Evolutionary conservation across 768 basidiomycete genomes (phyloP), one percentile per base, ranked within the genome.

Genomic region (Xanthoconium purpureum): DNA sequence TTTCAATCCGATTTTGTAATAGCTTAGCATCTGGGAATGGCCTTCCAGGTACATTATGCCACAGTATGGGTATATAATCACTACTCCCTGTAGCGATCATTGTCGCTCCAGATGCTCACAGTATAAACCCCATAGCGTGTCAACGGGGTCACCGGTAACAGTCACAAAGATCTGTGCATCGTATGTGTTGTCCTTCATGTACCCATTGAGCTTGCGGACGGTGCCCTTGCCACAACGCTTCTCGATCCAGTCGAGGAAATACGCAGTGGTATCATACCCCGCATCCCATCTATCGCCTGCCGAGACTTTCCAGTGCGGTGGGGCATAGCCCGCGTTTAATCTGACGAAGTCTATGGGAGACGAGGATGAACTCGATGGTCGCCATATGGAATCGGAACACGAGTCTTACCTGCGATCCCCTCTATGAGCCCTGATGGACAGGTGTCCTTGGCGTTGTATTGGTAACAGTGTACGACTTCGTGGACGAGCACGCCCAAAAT

Each of bases 381-480:
- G 40, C 56, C 32, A 37, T 18, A 18, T 50, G 20, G 24, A 47
- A 33, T 51, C 40, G 17, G 17, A 42, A 39, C 30, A n/a, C 15
- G n/a, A 12, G 24, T 58, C 75, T 42, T 56, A 87, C 89, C 89
- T 68, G 89, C 90, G 29, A 93, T 78, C 18, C 90, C 90, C 65
- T 93, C 90, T 58, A 89, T 82, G 46, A 93, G 72, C 2, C 90
- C 90, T 2, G 81, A 79, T 0, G 88, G 87, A 60, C 81, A 85
- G 42, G 78, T 80, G 28, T 76, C 84, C 24, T 73, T 65, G 2
- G 78, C 87, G 62, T 88, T 78, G 70, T 84, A 81, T 65, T 91
- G 90, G 66, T 78, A 91, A 64, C 87, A 91, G 60, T 92, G 90
- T 7, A 89, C 89, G 65, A 87, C 78, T 71, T 92, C 88, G 66